These are phyloP conservation scores for Panicum hallii DNA, from an alignment of 202 grass and related monocot genomes.

Conservation along the genomic window DNA sequence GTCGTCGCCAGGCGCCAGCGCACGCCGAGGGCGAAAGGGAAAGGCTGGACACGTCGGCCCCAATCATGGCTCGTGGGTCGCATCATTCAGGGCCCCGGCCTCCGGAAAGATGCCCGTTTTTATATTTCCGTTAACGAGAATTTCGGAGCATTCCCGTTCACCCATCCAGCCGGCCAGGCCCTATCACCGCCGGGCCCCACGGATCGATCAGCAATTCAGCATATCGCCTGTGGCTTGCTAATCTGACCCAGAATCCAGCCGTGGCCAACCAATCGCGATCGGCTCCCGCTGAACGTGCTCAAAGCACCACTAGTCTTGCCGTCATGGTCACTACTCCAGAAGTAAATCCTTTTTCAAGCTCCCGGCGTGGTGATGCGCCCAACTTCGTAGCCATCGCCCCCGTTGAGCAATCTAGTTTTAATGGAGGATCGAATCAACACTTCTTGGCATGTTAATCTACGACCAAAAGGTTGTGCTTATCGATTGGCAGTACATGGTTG, in stretches of 20 bases:
- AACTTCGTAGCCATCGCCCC: neutral
- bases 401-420: neutral
- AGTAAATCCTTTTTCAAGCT: neutral
- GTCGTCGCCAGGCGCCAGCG: slow-evolving; percentile 6
- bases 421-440: neutral
- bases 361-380: neutral
- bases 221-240: neutral
- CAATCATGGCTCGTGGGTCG: slow-evolving; percentile 38
- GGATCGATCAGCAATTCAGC: slow-evolving; percentile 20
- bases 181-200: neutral
- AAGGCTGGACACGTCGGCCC: slow-evolving; percentile 31
- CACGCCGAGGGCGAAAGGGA: slow-evolving; percentile 7
- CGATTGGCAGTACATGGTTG: neutral
- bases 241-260: slow-evolving; percentile 10
- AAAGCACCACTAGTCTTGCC: neutral
- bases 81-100: neutral
- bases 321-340: neutral
- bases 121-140: neutral
- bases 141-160: slow-evolving; percentile 17
- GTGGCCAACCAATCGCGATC: neutral
- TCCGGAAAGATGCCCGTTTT: neutral
- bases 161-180: neutral
- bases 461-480: neutral
- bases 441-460: neutral
- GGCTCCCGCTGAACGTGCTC: neutral